Evolutionary conservation across 2,329 filamentous ascomycete species (phyloP), one percentile per base, ranked within the genome.

Genomic region (Trichoderma brevicompactum): DNA sequence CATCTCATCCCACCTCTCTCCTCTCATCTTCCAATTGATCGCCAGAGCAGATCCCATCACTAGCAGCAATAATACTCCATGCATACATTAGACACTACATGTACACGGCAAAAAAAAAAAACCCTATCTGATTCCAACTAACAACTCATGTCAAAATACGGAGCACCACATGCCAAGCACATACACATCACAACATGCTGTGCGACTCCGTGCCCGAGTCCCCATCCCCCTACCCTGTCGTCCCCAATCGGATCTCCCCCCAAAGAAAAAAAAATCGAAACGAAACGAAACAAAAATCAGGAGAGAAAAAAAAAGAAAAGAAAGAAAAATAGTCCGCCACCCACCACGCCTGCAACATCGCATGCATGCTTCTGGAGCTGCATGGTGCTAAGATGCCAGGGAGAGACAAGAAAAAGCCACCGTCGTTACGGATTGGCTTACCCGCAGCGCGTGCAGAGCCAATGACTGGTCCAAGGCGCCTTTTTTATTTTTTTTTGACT

Each of bases 211-310:
- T 28, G 23, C 23, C 23, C 23, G 5, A 28, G 8, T 52, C 28
- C 23, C 59, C 59, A 28, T 43, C n/a, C 7, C 40, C 49, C 28
- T 36, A 8, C 13, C 49, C 49, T 5, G 23, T 28, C 23, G 8
- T 38, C 48, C 49, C 60, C 60, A 63, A 54, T 54, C 60, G 60
- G 60, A 63, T 54, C 40, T 28, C 60, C 38, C 41, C 41, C 60
- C 38, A 59, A 12, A 44, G 13, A 10, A 43, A 38, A 32, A 59
- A 38, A n/a, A 9, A n/a, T 17, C 17, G 3, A 55, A 44, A 32
- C 46, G 54, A 46, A 36, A n/a, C 19, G 38, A 19, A n/a, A 15
- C n/a, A 6, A 34, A 34, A 13, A 34, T 19, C 2, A 32, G 12
- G n/a, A 46, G 40, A 23, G 15, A 36, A 44, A 17, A 36, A 23